Percentiles rank a stretch among this genome's conserved stretches.
These are phyloP conservation scores for Colletotrichum coccodes DNA, from an alignment of 2,329 filamentous ascomycete species.

Conservation along the genomic window DNA sequence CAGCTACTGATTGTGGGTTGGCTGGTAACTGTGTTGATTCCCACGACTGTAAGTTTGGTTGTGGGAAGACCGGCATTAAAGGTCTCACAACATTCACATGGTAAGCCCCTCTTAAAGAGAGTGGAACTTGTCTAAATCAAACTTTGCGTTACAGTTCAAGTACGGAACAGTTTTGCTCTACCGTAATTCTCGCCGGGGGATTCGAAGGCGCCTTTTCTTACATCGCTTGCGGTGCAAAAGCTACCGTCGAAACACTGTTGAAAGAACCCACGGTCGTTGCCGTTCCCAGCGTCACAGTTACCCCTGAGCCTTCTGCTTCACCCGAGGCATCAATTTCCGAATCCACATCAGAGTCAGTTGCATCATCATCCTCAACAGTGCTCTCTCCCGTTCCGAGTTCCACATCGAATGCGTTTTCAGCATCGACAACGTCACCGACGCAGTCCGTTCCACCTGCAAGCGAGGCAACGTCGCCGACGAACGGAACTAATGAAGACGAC, in stretches of 20 bases:
- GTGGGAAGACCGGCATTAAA: conserved; percentile 38
- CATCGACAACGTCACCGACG: neutral
- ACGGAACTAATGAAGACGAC: neutral
- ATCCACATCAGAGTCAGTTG: neutral
- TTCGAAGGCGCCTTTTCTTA: conserved; percentile 47
- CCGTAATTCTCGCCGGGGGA: conserved; percentile 43
- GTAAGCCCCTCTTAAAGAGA: conserved; percentile 36
- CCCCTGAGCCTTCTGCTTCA: neutral
- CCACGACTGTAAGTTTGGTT: conserved; percentile 43
- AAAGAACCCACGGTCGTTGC: neutral
- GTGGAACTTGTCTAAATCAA: too few species aligned
- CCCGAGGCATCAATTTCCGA: neutral
- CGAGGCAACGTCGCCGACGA: conserved; percentile 3
- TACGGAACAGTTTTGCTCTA: conserved; percentile 43
- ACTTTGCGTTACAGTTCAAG: neutral
- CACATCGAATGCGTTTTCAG: neutral
- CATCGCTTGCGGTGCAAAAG: conserved; percentile 43
- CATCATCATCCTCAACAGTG: neutral
- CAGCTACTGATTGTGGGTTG: conserved; percentile 49
- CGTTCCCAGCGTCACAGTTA: neutral
- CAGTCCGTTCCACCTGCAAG: neutral
- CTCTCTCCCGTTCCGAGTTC: neutral
- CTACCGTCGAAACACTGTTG: conserved; percentile 37
- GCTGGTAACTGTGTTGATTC: conserved; percentile 48
- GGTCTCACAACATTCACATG: conserved; percentile 47